Conservation (phyloP, 129 eudicot genomes). For the Centaurea solstitialis region DNA sequence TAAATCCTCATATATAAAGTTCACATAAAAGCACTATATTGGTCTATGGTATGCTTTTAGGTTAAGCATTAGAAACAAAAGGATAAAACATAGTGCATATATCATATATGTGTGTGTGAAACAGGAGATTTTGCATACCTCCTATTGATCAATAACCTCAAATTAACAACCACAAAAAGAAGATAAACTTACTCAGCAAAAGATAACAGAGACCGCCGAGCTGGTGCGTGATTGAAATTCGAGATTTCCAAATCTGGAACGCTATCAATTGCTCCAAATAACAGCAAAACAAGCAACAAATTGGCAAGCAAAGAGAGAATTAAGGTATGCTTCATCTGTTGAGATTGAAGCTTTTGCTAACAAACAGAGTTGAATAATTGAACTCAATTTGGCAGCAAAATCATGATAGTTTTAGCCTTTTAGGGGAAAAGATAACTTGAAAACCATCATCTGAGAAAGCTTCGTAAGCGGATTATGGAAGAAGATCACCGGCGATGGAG, state of each 20-base stretch:
- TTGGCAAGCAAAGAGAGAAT: not conserved
- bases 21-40: not conserved
- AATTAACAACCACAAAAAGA: not conserved
- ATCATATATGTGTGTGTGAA: not conserved
- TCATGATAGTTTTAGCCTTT: conserved; percentile 5
- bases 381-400: conserved; percentile 5
- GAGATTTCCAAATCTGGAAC: conserved; percentile 16
- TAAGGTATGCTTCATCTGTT: conserved; percentile 17
- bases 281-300: conserved; percentile 2
- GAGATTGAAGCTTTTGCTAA: not conserved
- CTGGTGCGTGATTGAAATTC: conserved; percentile 31
- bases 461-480: conserved; percentile 2
- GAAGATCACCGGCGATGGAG: conserved; percentile 5
- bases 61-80: not conserved
- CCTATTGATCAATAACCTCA: not conserved
- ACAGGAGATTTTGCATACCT: not conserved
- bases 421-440: not conserved
- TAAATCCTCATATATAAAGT: not conserved
- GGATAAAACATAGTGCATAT: not conserved
- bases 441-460: not conserved
- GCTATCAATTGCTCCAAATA: conserved; percentile 34
- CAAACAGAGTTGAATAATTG: conserved; percentile 14
- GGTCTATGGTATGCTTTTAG: not conserved
- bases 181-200: conserved; percentile 37
- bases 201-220: conserved; percentile 47